Base-by-base conservation (phyloP, 2,329 filamentous ascomycete species). In the Paracoccidioides brasiliensis region DNA sequence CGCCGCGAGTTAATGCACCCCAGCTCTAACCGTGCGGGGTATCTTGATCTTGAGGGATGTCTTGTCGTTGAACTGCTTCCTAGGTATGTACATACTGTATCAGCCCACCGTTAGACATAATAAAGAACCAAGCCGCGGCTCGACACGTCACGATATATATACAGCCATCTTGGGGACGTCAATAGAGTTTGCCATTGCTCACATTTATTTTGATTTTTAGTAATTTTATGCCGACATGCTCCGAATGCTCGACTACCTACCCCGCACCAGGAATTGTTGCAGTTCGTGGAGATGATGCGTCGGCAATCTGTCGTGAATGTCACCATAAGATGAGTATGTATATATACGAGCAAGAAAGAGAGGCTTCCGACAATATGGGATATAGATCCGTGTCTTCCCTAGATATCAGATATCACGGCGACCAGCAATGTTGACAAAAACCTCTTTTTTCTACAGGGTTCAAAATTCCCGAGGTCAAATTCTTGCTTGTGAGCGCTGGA, bases 141-240 rank as follows among this genome's bases (percentile, higher is more conserved):
- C 33, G n/a, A 22, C 32, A 41, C 41, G 5, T 52, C 33, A 22
- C 33, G n/a, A 22, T 42, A 41, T 52, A 9, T 52, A 22, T 22
- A 35, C 40, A 22, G 15, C 14, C 46, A 37, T 49, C 10, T 49
- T 52, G 22, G 32, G 32, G 15, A 37, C 28, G 30, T 37, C 48
- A 42, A 15, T 14, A 8, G 15, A 44, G 12, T 38, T 38, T 12
- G 37, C 46, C 33, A 32, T 49, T 37, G 22, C 46, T 49, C 49
- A 41, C 12, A 28, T 37, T 49, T 40, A n/a, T 41, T 41, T 41
- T 32, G 30, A 14, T 30, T 42, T 48, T 49, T 54, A 90, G 86
- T 69, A 83, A 82, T 43, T 91, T 94, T 71, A 72, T 86, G 35
- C 88, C 88, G 14, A 90, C 86, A 0, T 94, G 88, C 67, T 78